Base-by-base conservation (phyloP, 495 filamentous ascomycete genomes). In the Hypoxylon fragiforme region DNA sequence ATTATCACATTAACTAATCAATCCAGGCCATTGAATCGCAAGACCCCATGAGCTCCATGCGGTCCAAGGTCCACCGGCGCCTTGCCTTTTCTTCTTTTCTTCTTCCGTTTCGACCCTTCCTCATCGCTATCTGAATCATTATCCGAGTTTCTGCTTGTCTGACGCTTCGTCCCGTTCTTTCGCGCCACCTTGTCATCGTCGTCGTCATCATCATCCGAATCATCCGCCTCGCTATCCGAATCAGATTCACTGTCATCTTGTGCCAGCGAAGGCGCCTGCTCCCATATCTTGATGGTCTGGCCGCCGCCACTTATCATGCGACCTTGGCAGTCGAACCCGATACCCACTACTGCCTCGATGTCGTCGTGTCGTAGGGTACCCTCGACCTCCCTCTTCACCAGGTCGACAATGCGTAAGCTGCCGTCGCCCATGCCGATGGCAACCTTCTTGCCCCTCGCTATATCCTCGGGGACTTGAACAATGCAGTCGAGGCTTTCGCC, bases 261-360 rank as follows among this genome's bases (percentile, higher is more conserved):
- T 7, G 55, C 66, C 14, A 70, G 70, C 22, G 73, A 74, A 36
- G 67, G 53, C 12, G 69, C 70, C 62, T 87, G 82, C 58, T 85
- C 75, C 91, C 91, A 97, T 7, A 97, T 85, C 73, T 96, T 96
- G 57, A 97, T 79, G 0, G 83, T 77, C 61, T 80, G 79, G 2
- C 91, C 91, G 44, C 91, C 91, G 30, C 89, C 91, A 67, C 85
- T 91, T 43, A 96, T 87, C 81, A 97, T 82, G 41, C 91, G 80
- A 43, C 90, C 87, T 38, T 85, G 83, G 38, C 86, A 86, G 69
- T 95, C 91, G 58, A 95, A 95, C 14, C 81, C 86, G 11, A 97
- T 58, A 8, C 81, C 83, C 7, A 91, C 79, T 11, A 95, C 89
- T 13, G 85, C 85, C 63, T 95, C 91, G 13, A 91, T 71, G 53